Percentiles rank a stretch among this genome's conserved stretches.
Conservation (phyloP, 2,329 filamentous ascomycete genomes). For the Talaromyces sp. region DNA sequence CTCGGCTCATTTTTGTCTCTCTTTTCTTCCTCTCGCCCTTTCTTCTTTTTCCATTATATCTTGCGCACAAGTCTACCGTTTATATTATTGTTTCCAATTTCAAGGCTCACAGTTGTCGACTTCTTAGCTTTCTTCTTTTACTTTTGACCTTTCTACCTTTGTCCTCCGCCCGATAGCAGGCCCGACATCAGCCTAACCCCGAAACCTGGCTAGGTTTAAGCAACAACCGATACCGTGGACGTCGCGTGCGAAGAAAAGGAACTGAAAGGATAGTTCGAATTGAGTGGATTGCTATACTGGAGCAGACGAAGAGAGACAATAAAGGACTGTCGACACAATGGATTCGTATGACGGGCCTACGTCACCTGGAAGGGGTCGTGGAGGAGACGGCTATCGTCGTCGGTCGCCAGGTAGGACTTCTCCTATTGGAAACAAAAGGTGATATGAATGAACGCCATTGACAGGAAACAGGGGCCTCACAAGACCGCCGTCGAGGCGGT, state of each 20-base stretch:
- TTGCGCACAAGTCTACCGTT: neutral
- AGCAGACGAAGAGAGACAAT: neutral
- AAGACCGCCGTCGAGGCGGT: constrained; percentile 42
- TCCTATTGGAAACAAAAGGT: neutral
- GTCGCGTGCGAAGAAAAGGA: neutral
- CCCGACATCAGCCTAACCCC: neutral
- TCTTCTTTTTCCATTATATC: neutral
- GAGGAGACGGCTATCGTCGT: constrained; percentile 44
- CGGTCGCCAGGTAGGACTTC: constrained; percentile 44
- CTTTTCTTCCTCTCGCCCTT: neutral
- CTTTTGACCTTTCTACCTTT: constrained; percentile 1
- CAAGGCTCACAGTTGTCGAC: constrained; percentile 36
- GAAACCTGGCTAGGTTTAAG: neutral
- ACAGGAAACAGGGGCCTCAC: constrained; percentile 24
- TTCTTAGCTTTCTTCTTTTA: constrained; percentile 29
- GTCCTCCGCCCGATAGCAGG: constrained; percentile 1
- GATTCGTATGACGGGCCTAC: constrained; percentile 47
- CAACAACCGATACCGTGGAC: neutral
- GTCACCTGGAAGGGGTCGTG: constrained; percentile 43
- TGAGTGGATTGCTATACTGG: neutral
- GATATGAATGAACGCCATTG: neutral
- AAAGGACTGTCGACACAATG: constrained; percentile 32
- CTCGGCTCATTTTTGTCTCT: neutral
- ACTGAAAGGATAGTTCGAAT: neutral
- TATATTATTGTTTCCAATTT: constrained; percentile 21